phyloP scores from a whole-genome alignment of 345 rosid genomes.

The Euphorbia pulcherrima region DNA sequence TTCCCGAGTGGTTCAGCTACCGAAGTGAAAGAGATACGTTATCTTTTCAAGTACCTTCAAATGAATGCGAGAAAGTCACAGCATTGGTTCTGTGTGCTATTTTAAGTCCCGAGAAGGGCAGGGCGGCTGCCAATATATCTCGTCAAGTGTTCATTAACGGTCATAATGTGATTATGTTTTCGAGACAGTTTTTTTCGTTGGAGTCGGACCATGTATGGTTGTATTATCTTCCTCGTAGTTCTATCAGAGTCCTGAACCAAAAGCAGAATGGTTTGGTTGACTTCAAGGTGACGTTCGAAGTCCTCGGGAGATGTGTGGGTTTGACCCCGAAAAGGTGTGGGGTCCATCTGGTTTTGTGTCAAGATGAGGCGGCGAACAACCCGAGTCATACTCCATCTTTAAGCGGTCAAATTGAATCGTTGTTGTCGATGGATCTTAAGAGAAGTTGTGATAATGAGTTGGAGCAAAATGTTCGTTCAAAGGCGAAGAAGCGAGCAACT shows the following conservation, averaged over 20 bases:
- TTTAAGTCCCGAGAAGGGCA: conserved; percentile 8
- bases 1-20: conserved; percentile 12
- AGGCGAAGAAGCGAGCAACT: conserved; percentile 5
- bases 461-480: not conserved
- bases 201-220: conserved; percentile 13
- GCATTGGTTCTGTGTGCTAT: conserved; percentile 16
- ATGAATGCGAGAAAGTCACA: not conserved
- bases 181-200: conserved; percentile 16
- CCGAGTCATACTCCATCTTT: not conserved
- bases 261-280: not conserved
- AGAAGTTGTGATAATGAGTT: conserved; percentile 10
- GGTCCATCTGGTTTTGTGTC: not conserved
- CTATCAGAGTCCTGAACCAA: not conserved
- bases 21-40: conserved; percentile 7
- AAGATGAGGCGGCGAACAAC: not conserved
- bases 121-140: conserved; percentile 11
- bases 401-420: conserved; percentile 5
- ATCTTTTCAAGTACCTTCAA: conserved; percentile 8
- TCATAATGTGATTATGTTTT: conserved; percentile 7
- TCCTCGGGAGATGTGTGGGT: not conserved
- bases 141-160: conserved; percentile 19
- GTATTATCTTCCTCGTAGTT: conserved; percentile 15
- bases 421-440: not conserved
- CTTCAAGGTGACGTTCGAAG: conserved; percentile 9
- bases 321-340: conserved; percentile 5